Evolutionary conservation across 1,284 basidiomycete genomes (phyloP), one percentile per base, ranked within the genome.

Genomic region (Fomitopsis betulina): DNA sequence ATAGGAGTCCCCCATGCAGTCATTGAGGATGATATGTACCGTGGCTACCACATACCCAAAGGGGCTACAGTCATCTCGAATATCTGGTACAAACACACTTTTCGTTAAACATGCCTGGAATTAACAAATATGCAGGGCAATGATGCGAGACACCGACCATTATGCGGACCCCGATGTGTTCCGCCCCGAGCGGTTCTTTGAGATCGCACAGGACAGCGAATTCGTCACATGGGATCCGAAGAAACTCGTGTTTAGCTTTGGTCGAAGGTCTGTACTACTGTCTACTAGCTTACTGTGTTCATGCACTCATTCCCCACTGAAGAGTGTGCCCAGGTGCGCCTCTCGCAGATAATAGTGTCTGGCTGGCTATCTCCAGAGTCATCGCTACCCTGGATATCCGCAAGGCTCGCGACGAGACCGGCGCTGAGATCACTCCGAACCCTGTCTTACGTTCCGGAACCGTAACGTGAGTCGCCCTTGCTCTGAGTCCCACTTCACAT

Each of bases 41-140:
- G 35, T 6, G 54, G 54, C 6, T 56, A 49, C n/a, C 33, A 56
- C 23, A 35, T 56, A 6, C 43, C 43, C 9, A 56, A 49, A 17
- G 54, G 35, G 1, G 17, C 54, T 19, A 53, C 23, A 9, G 33
- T 84, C 7, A 65, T 81, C 49, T 73, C 76, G 12, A 83, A 82
- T 61, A 75, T 80, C 52, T 80, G 76, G 80, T 81, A 13, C 27
- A 58, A 3, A 37, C 8, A 37, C 12, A 56, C 4, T 13, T 49
- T 38, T 19, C 21, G 3, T 1, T 1, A 5, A 25, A 12, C 37
- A 37, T 23, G 19, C 8, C 7, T 30, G 3, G 7, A 15, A 37
- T 15, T 51, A 55, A 38, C 21, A 3, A 10, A 51, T n/a, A 32
- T 43, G 2, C 54, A 73, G 73, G 72, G 67, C 64, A 2, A 72